Evolutionary conservation across 768 basidiomycete species (phyloP), one percentile per base, ranked within the genome.

Genomic region (Lactarius quietus): DNA sequence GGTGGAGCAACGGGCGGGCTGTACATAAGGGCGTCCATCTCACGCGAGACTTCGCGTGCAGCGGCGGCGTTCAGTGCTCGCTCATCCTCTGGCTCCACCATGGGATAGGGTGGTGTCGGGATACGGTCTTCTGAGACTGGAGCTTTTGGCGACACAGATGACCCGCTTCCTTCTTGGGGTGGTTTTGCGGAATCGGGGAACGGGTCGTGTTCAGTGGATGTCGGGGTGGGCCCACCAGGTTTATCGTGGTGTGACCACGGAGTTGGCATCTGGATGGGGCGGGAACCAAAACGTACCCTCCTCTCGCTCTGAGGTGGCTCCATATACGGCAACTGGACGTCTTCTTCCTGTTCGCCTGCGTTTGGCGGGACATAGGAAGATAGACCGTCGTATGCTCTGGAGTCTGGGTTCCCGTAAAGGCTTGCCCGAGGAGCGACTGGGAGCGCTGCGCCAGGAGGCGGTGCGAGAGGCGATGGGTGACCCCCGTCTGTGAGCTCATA

Each of bases 41-140:
- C 90, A 15, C 83, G 81, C 15, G 82, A 82, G 1, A 92, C 80
- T 72, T 88, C 88, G 20, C 84, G 81, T 6, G 88, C 88, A 31
- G 86, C 88, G 20, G 88, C 89, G 1, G 83, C 84, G 68, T 87
- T 84, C 33, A 83, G 79, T n/a, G 78, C 79, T 3, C 73, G 76
- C 68, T 88, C 86, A 14, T 86, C 82, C 9, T 81, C 78, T 36
- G 18, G 48, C 15, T 81, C 71, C 0, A 48, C 64, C 23, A 70
- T 70, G 23, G 68, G 65, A 18, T 20, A 35, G 33, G 51, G 65
- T 26, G 57, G 69, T 14, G 59, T 66, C 28, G 20, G 55, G 43
- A 33, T 61, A 55, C 39, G 70, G 67, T 14, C 53, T 36, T 36
- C 38, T 31, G 51, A 14, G 10, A 28, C 23, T n/a, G 39, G 52